These are phyloP conservation scores for Yamadazyma pseudoaaseri DNA, from an alignment of 1,139 yeast species.

Conservation along the genomic window DNA sequence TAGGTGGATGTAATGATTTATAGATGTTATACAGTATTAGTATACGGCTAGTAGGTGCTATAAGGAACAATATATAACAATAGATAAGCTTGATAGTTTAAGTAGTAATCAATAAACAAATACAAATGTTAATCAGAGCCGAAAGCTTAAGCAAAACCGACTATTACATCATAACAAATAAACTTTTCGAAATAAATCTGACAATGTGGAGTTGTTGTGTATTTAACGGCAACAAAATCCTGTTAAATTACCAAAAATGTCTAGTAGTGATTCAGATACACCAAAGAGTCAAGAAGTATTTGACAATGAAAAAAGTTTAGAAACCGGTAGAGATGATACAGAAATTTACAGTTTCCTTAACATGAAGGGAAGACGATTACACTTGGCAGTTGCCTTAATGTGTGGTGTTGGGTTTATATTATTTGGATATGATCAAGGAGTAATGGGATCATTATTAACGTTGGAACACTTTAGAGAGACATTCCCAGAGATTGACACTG, in stretches of 20 bases:
- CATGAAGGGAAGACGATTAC: conserved; percentile 24
- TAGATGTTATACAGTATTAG: too few species aligned
- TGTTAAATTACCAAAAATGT: neutral
- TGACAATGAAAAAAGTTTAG: neutral
- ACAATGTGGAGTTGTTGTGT: neutral
- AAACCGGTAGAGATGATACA: conserved; percentile 12
- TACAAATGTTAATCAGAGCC: too few species aligned
- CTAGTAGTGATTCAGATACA: conserved; percentile 1
- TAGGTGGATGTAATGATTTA: too few species aligned
- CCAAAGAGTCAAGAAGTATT: neutral
- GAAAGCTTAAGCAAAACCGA: too few species aligned
- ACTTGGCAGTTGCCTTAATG: conserved; percentile 25
- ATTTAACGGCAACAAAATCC: neutral
- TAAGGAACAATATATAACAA: too few species aligned
- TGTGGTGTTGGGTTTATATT: conserved; percentile 34
- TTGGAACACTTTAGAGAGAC: conserved; percentile 34
- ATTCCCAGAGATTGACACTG: conserved; percentile 36
- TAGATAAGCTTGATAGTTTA: too few species aligned
- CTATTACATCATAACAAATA: too few species aligned
- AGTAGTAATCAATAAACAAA: too few species aligned
- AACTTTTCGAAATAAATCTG: too few species aligned
- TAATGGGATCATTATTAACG: conserved; percentile 46
- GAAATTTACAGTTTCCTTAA: conserved; percentile 22
- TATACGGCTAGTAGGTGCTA: too few species aligned
- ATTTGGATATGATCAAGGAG: conserved; percentile 52